Conservation (phyloP, 2,329 filamentous ascomycete species). For the Clonostachys rhizophaga region DNA sequence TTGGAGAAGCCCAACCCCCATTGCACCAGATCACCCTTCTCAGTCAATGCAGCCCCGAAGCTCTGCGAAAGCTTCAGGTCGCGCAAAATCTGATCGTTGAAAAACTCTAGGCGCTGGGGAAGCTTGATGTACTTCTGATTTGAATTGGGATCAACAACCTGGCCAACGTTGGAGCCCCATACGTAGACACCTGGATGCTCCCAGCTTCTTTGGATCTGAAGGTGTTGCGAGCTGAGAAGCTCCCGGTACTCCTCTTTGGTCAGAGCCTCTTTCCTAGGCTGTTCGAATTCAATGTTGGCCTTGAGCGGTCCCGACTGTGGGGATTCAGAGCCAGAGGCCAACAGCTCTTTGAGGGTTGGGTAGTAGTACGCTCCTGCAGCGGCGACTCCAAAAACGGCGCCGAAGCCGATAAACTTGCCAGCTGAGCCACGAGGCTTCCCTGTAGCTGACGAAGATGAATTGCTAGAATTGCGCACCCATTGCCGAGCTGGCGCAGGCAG, state of each 20-base stretch:
- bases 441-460: constrained; percentile 2
- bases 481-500: constrained; percentile 14
- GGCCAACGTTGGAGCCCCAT: constrained; percentile 85
- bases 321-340: constrained; percentile 6
- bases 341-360: constrained; percentile 21
- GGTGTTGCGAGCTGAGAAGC: constrained; percentile 76
- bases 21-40: constrained; percentile 84
- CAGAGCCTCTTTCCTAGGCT: constrained; percentile 48
- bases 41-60: constrained; percentile 82
- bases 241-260: constrained; percentile 72
- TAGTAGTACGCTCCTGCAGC: constrained; percentile 32
- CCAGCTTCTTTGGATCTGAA: constrained; percentile 80
- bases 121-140: constrained; percentile 74
- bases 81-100: constrained; percentile 77
- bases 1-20: constrained; percentile 80
- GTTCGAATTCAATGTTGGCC: constrained; percentile 64
- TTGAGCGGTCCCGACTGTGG: constrained; percentile 15
- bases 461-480: constrained; percentile 20
- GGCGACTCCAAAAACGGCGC: constrained; percentile 28
- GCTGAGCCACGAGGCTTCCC: constrained; percentile 12
- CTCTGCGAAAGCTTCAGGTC: constrained; percentile 81
- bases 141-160: constrained; percentile 81
- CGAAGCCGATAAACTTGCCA: constrained; percentile 20
- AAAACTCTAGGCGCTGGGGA: constrained; percentile 73
- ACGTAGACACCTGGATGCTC: constrained; percentile 84